A percentile compares a stretch with the other conserved stretches of the same genome.
Conservation (phyloP, 306 rosid genomes). For the Oemleria cerasiformis region DNA sequence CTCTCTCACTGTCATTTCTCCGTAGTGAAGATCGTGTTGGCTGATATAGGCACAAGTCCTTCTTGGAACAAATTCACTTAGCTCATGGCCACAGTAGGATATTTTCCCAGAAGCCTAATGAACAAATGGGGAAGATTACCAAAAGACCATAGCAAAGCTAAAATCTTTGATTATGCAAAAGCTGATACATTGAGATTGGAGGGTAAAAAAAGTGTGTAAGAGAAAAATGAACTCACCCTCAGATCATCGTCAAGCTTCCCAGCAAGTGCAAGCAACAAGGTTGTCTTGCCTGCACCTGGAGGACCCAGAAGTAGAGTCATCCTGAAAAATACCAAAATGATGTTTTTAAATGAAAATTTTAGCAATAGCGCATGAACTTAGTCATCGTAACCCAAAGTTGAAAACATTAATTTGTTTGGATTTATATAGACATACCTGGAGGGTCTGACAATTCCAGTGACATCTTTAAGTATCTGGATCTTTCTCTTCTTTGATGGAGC, state of each 20-base stretch:
- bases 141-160: background rate
- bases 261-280: constrained; percentile 65
- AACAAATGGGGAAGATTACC: background rate
- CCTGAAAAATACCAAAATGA: constrained; percentile 25
- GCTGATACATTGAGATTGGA: background rate
- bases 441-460: constrained; percentile 75
- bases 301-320: constrained; percentile 88
- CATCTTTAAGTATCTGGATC: constrained; percentile 63
- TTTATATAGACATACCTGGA: constrained; percentile 36
- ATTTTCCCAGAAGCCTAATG: constrained; percentile 61
- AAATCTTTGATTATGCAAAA: background rate
- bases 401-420: background rate
- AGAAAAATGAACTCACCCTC: constrained; percentile 35
- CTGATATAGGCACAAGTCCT: constrained; percentile 89
- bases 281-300: constrained; percentile 85
- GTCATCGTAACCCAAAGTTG: background rate
- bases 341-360: background rate
- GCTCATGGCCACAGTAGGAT: constrained; percentile 77
- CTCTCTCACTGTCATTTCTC: constrained; percentile 94
- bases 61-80: constrained; percentile 64
- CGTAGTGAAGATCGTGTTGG: constrained; percentile 74
- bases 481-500: constrained; percentile 58
- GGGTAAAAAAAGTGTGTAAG: background rate
- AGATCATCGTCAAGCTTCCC: constrained; percentile 68
- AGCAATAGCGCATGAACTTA: background rate